These are phyloP conservation scores for Verticillium klebahnii DNA, from an alignment of 2,329 filamentous ascomycete species.

Conservation along the genomic window DNA sequence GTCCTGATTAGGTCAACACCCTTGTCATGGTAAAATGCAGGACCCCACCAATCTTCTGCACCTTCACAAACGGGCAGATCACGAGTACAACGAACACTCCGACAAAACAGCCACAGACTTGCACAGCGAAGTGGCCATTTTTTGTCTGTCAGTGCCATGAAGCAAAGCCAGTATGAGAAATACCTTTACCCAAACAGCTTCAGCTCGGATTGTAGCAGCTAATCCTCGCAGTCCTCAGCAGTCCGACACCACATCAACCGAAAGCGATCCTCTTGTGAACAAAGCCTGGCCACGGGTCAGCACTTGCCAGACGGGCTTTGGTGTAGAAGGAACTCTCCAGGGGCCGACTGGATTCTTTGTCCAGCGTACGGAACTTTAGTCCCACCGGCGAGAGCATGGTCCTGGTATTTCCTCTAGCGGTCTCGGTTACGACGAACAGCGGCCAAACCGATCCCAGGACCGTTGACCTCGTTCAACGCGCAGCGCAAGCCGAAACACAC, in stretches of 20 bases:
- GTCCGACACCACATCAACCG: background rate
- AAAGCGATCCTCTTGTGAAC: background rate
- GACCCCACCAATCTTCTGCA: background rate
- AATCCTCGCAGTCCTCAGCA: background rate
- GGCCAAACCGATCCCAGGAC: background rate
- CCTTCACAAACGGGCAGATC: background rate
- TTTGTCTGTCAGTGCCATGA: background rate
- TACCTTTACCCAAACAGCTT: background rate
- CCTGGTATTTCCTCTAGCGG: background rate
- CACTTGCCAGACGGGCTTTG: background rate
- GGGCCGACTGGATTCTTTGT: background rate
- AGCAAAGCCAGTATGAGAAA: background rate
- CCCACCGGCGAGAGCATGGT: background rate
- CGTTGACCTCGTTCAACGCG: background rate
- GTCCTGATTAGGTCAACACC: too few relatives aligned
- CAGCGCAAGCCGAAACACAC: background rate
- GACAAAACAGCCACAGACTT: background rate
- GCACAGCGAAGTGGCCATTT: background rate
- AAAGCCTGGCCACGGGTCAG: background rate
- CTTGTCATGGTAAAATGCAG: too few relatives aligned
- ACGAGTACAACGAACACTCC: background rate
- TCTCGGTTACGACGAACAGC: background rate
- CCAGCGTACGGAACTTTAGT: background rate
- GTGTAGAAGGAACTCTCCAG: background rate
- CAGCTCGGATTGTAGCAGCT: too few relatives aligned